Conservation (phyloP, 345 rosid species). For the Eucalyptus shirleyi region DNA sequence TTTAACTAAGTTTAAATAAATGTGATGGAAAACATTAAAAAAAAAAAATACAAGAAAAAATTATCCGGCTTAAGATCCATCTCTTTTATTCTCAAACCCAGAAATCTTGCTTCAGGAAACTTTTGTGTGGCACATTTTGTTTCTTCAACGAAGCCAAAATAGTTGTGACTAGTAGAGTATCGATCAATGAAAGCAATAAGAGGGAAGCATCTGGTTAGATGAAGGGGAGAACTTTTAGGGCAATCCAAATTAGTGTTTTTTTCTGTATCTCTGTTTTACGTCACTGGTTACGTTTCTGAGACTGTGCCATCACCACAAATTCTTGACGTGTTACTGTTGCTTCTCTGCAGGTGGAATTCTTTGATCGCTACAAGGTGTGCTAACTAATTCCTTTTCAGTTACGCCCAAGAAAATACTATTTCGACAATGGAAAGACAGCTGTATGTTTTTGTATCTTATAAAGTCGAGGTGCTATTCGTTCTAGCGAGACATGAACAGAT, state of each 20-base stretch:
- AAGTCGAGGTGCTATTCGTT: neutral
- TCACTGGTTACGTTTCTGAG: neutral
- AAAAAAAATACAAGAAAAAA: neutral
- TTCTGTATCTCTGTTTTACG: neutral
- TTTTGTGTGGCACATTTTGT: neutral
- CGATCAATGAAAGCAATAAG: neutral
- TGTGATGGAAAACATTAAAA: neutral
- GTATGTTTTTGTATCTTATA: neutral
- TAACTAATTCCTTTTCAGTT: neutral
- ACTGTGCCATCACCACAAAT: neutral
- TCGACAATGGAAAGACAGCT: neutral
- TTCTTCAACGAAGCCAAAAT: neutral
- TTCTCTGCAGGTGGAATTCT: slow-evolving; percentile 65
- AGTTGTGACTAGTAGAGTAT: neutral
- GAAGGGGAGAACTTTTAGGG: neutral
- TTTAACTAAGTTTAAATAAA: neutral
- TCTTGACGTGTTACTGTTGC: neutral
- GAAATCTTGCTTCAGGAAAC: neutral
- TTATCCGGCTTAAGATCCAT: neutral
- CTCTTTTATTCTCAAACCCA: neutral
- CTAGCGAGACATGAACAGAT: neutral
- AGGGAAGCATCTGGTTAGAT: neutral
- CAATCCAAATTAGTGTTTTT: neutral
- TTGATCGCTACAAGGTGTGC: slow-evolving; percentile 78
- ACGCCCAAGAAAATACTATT: neutral